Evolutionary conservation across 306 rosid genomes (phyloP).

Genomic region (Pyrus bretschneideri): DNA sequence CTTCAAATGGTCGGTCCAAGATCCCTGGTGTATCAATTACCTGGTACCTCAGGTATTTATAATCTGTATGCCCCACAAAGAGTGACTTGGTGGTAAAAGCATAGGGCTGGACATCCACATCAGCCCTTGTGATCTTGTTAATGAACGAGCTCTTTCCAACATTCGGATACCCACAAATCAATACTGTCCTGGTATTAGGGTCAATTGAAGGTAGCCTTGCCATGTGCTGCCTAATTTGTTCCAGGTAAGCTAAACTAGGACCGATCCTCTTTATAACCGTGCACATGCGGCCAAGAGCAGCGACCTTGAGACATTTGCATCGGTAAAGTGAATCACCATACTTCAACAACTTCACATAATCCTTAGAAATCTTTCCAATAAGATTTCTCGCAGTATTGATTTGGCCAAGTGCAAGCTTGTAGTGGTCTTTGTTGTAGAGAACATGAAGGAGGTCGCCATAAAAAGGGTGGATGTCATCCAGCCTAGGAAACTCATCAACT

Average conservation of each 20-base stretch:
- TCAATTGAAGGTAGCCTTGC: constrained; percentile 88
- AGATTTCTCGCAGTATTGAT: constrained; percentile 79
- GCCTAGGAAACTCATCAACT: constrained; percentile 75
- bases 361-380: constrained; percentile 68
- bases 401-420: constrained; percentile 96
- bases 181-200: constrained; percentile 64
- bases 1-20: constrained; percentile 88
- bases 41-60: constrained; percentile 76
- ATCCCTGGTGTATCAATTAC: constrained; percentile 91
- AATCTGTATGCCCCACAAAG: constrained; percentile 86
- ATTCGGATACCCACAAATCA: constrained; percentile 90
- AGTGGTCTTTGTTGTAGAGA: constrained; percentile 84
- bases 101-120: constrained; percentile 92
- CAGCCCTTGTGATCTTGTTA: constrained; percentile 85
- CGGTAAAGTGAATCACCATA: constrained; percentile 79
- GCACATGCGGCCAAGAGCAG: constrained; percentile 96
- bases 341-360: constrained; percentile 70
- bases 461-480: constrained; percentile 73
- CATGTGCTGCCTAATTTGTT: constrained; percentile 89
- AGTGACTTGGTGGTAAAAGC: constrained; percentile 91
- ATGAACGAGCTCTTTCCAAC: constrained; percentile 92
- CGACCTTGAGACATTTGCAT: constrained; percentile 80
- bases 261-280: constrained; percentile 80
- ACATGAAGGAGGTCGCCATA: constrained; percentile 86
- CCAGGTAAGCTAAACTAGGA: constrained; percentile 82